Percentiles rank a stretch among this genome's conserved stretches.
Conservation (phyloP, 306 rosid species). For the Ziziphus jujuba region DNA sequence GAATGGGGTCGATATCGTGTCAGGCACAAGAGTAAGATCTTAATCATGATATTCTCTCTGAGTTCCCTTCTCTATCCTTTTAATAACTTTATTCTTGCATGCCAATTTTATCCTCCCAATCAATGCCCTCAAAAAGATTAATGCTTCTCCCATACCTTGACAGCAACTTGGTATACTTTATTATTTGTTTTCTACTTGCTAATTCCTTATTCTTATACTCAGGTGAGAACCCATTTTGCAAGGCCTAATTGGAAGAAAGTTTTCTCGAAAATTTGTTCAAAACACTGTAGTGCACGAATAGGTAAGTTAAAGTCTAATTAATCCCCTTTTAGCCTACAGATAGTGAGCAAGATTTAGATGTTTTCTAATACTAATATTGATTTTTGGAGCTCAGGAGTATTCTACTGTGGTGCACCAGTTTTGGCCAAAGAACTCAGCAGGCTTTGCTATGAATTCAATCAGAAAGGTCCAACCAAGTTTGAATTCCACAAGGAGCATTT, state of each 20-base stretch:
- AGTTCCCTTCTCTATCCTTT: not conserved
- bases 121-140: not conserved
- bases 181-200: not conserved
- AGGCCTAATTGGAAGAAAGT: constrained; percentile 99
- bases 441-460: constrained; percentile 92
- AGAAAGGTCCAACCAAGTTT: constrained; percentile 92
- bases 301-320: constrained; percentile 54
- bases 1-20: constrained; percentile 96
- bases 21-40: constrained; percentile 82
- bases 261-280: constrained; percentile 81
- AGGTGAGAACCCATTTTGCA: constrained; percentile 99
- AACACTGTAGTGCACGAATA: constrained; percentile 84
- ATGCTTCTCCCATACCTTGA: constrained; percentile 3
- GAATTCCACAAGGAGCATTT: constrained; percentile 99
- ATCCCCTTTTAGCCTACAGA: constrained; percentile 9
- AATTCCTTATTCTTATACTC: constrained; percentile 10
- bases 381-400: constrained; percentile 66
- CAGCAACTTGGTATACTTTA: not conserved
- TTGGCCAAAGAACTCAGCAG: constrained; percentile 91
- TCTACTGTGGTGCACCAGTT: constrained; percentile 96
- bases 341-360: not conserved
- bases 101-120: not conserved
- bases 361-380: constrained; percentile 12
- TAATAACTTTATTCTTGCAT: not conserved
- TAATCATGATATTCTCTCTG: constrained; percentile 10